Conservation (phyloP, 2,329 filamentous ascomycete species). For the Hypoxylon sp. region DNA sequence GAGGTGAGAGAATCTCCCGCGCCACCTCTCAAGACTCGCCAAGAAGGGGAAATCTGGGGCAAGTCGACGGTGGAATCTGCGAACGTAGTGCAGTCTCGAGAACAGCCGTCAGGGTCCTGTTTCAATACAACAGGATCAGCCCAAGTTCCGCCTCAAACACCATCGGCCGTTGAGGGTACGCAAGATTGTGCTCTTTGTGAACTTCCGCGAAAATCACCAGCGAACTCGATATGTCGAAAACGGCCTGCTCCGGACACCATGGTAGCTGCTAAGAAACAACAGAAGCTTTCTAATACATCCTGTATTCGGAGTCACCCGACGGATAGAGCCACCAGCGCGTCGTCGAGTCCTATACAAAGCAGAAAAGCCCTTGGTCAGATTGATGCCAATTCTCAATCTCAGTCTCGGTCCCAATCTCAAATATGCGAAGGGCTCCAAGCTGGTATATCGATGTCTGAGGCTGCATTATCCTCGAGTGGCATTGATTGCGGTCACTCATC, state of each 20-base stretch:
- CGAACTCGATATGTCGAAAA: constrained; percentile 10
- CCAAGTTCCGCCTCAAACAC: constrained; percentile 21
- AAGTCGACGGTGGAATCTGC: background rate
- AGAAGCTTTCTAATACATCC: constrained; percentile 21
- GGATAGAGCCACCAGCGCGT: background rate
- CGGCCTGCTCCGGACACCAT: constrained; percentile 17
- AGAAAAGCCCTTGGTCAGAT: constrained; percentile 44
- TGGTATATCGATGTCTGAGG: background rate
- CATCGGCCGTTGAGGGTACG: constrained; percentile 23
- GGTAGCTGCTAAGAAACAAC: constrained; percentile 25
- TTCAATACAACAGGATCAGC: background rate
- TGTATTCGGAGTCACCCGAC: background rate
- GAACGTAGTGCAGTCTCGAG: background rate
- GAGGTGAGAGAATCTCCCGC: constrained; percentile 42
- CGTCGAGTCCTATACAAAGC: constrained; percentile 7
- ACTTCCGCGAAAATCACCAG: background rate
- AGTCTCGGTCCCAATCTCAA: constrained; percentile 6
- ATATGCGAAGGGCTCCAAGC: background rate
- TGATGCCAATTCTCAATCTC: constrained; percentile 32
- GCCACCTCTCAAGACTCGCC: constrained; percentile 32
- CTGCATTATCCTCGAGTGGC: background rate
- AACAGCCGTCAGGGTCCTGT: background rate
- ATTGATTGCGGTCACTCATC: background rate
- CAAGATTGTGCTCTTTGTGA: constrained; percentile 2
- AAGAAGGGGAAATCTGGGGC: background rate